Conservation (phyloP, 2,329 filamentous ascomycete species). For the Neonectria hederae region DNA sequence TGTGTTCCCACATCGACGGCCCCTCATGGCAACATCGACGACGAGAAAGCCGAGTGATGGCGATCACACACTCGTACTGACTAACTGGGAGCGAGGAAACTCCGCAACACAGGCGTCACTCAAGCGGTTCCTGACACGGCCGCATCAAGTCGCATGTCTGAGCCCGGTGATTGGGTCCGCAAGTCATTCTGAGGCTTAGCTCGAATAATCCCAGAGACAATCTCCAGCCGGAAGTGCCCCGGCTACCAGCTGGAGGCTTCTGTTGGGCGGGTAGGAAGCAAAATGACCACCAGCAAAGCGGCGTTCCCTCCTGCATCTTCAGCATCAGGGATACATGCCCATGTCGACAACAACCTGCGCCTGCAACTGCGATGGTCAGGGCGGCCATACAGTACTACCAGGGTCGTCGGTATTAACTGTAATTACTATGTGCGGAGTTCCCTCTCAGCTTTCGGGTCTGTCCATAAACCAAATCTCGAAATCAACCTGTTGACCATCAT, state of each 20-base stretch:
- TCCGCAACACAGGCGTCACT: conserved; percentile 38
- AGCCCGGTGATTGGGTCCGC: conserved; percentile 39
- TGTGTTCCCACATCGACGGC: conserved; percentile 32
- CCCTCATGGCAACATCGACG: conserved; percentile 23
- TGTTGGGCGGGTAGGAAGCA: conserved; percentile 12
- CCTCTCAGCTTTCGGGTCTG: conserved; percentile 10
- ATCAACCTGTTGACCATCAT: conserved; percentile 17
- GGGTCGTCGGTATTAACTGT: background rate
- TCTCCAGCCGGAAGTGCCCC: conserved; percentile 27
- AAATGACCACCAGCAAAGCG: conserved; percentile 6
- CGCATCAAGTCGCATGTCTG: conserved; percentile 40
- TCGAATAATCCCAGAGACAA: conserved; percentile 31
- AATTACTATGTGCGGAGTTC: too few species aligned
- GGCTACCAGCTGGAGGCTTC: background rate
- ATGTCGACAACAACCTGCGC: conserved; percentile 14
- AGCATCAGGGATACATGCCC: conserved; percentile 11
- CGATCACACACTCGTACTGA: conserved; percentile 15
- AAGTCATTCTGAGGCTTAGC: conserved; percentile 35
- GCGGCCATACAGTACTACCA: conserved; percentile 17
- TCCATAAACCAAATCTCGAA: conserved; percentile 16
- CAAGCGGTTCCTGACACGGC: conserved; percentile 36
- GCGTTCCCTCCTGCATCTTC: background rate
- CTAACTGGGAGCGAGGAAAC: conserved; percentile 19
- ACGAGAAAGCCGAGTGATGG: conserved; percentile 7
- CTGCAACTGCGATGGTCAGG: conserved; percentile 17